Base-by-base conservation (phyloP, 306 rosid genomes). In the Oxytropis ochrocephala region DNA sequence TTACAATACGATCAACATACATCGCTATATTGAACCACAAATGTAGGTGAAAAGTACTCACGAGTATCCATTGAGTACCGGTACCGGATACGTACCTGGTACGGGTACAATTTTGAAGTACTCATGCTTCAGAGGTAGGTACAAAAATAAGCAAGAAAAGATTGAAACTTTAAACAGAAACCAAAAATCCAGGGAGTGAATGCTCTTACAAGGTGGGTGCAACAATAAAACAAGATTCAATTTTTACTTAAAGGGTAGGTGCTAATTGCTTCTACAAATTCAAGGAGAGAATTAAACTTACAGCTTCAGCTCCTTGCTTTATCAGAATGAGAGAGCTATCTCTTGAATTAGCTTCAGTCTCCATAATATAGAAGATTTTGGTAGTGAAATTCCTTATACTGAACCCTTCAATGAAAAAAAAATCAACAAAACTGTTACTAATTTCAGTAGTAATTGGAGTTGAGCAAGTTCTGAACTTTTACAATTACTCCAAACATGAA, bases 291-390 rank as follows among this genome's bases (percentile, higher is more conserved):
- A 14, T 32, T 2, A 57, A 9, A 71, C 79, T 55, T 47, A 75
- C 79, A 65, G 79, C 79, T 66, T 78, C 82, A 49, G 82, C 82
- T 30, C 82, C 82, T 78, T 78, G 82, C 32, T 78, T 78, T 50
- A 78, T 47, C 57, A 78, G 70, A 57, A 57, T 3, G 41, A 72
- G 78, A 16, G 74, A 58, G 56, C 4, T 59, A 44, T 78, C 64
- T 65, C 3, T 14, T 4, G 44, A 11, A 8, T 30, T 70, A 65
- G 52, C 48, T 56, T 78, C 82, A 65, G 43, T 41, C 29, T 17
- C 78, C 78, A 78, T 78, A 61, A 38, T 54, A 14, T 19, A 39
- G 11, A 49, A 38, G n/a, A 41, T 2, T 39, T n/a, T n/a, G 6
- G 69, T 36, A 41, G 47, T 18, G 66, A 44, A 64, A 64, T 16